A percentile compares a stretch with the other conserved stretches of the same genome.
These are phyloP conservation scores for Yamadazyma sp. DNA, from an alignment of 1,139 yeast genomes.

Conservation along the genomic window DNA sequence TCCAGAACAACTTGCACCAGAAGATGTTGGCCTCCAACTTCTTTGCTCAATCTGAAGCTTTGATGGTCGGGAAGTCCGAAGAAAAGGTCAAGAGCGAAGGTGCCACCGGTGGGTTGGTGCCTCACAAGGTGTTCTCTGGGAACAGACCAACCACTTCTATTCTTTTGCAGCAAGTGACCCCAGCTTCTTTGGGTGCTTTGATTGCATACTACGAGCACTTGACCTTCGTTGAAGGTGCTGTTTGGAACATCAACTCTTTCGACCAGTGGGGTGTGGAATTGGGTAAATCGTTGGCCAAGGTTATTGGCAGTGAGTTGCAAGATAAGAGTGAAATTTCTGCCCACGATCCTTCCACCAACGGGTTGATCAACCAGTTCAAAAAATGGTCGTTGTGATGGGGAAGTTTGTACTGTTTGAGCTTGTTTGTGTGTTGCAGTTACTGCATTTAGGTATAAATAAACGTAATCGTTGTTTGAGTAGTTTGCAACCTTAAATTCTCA, in stretches of 20 bases:
- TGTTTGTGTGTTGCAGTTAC: too few relatives aligned
- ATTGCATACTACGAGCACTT: constrained; percentile 97
- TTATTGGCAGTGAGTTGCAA: constrained; percentile 83
- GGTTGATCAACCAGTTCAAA: constrained; percentile 92
- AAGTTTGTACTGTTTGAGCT: too few relatives aligned
- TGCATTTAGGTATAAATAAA: too few relatives aligned
- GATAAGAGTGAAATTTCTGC: constrained; percentile 53
- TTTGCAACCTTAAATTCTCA: neutral
- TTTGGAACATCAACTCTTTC: constrained; percentile 98
- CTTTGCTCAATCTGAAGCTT: constrained; percentile 97
- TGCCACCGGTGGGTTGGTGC: constrained; percentile 78
- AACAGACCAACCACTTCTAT: constrained; percentile 99
- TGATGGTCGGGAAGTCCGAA: constrained; percentile 93
- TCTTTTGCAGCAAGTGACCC: constrained; percentile 92
- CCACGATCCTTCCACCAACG: constrained; percentile 91
- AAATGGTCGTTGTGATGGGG: constrained; percentile 66
- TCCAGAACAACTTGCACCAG: constrained; percentile 91
- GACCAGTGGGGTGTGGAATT: constrained; percentile 99
- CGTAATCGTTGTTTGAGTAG: too few relatives aligned
- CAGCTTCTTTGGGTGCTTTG: constrained; percentile 91
- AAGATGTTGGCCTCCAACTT: constrained; percentile 97
- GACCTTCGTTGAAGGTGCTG: constrained; percentile 96
- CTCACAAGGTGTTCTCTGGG: constrained; percentile 96
- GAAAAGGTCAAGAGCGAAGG: constrained; percentile 88
- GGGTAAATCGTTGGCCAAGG: constrained; percentile 97